Evolutionary conservation across 495 filamentous ascomycete genomes (phyloP).

Genomic region (Usnea hakonensis): DNA sequence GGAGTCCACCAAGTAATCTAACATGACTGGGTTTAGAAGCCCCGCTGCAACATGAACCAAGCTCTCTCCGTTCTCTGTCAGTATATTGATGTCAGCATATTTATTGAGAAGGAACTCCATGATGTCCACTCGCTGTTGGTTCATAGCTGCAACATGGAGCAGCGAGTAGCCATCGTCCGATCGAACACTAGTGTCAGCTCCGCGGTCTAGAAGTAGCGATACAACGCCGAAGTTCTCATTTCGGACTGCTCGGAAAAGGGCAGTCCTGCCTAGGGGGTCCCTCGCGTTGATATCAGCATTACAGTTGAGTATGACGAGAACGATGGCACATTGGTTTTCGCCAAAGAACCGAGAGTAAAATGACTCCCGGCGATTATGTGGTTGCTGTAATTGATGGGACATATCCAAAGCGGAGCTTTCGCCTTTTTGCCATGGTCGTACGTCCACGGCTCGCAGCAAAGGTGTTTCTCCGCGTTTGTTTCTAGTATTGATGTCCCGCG

Average conservation of each 20-base stretch:
- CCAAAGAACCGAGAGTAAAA: too few species aligned
- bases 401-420: too few species aligned
- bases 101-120: not conserved
- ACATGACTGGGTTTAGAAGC: not conserved
- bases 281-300: not conserved
- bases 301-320: not conserved
- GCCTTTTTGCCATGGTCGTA: not conserved
- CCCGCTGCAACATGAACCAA: not conserved
- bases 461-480: constrained; percentile 31
- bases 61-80: not conserved
- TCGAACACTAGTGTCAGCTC: constrained; percentile 32
- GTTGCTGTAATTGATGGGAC: too few species aligned
- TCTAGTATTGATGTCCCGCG: constrained; percentile 32
- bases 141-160: constrained; percentile 18
- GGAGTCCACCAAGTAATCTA: not conserved
- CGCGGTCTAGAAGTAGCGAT: not conserved
- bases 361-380: too few species aligned
- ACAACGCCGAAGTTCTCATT: not conserved
- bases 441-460: not conserved
- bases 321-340: not conserved
- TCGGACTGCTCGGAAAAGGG: not conserved
- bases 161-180: constrained; percentile 30
- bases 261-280: not conserved
- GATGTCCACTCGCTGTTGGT: not conserved
- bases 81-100: not conserved